phyloP scores from a whole-genome alignment of 495 filamentous ascomycete species.

The Bryoglossum gracile region DNA sequence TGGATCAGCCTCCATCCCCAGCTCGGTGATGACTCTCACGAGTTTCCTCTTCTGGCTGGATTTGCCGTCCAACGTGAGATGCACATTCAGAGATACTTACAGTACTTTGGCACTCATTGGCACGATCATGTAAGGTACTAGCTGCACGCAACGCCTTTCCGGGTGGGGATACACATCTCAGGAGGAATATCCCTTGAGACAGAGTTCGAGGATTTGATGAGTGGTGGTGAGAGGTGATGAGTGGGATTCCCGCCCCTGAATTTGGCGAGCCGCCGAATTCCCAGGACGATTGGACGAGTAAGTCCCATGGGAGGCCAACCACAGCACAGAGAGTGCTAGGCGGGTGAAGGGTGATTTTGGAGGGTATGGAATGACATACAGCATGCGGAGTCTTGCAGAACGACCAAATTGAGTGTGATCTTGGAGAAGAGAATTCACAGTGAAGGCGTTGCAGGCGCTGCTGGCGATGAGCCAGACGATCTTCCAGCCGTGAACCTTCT shows the following conservation, averaged over 20 bases:
- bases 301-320: slow-evolving; percentile 12
- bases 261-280: slow-evolving; percentile 14
- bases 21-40: too few species aligned
- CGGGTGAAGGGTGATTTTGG: too few species aligned
- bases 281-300: slow-evolving; percentile 21
- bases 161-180: too few species aligned
- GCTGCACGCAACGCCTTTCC: too few species aligned
- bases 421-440: not conserved
- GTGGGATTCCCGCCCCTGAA: slow-evolving; percentile 1
- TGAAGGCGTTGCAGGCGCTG: not conserved
- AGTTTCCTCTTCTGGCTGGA: slow-evolving; percentile 2
- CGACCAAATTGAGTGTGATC: not conserved
- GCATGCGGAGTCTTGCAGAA: too few species aligned
- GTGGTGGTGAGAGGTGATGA: too few species aligned
- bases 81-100: too few species aligned
- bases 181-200: too few species aligned
- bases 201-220: too few species aligned
- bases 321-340: slow-evolving; percentile 2
- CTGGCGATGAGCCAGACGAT: slow-evolving; percentile 2
- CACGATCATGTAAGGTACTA: too few species aligned
- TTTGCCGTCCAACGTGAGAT: not conserved
- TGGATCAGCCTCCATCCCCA: too few species aligned
- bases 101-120: too few species aligned
- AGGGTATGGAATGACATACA: slow-evolving; percentile 4
- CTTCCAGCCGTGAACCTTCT: not conserved